Evolutionary conservation across 352 stramenopile genomes (phyloP), one percentile per base, ranked within the genome.

Genomic region (Hyphochytrium catenoides): DNA sequence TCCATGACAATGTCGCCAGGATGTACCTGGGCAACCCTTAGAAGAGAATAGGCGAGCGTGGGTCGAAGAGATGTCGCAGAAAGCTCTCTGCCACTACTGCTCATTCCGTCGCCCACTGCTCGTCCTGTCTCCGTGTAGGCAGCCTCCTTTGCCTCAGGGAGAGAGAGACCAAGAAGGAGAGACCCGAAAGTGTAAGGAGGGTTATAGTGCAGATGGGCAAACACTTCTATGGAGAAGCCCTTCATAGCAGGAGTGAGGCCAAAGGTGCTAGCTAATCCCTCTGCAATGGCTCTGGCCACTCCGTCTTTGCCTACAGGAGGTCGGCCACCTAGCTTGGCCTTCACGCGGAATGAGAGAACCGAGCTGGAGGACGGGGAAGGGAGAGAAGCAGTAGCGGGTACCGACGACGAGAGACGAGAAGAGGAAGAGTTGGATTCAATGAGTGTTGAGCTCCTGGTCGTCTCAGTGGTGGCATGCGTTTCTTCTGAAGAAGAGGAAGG

Each of bases 271-370:
- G 16, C 1, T 4, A 43, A 26, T 5, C 37, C 37, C 11, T 21
- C 27, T 14, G 37, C 37, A 8, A 43, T 15, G 11, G 37, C 26
- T 26, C 38, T 27, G n/a, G 37, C 8, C 7, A 17, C 5, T 6
- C 38, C 37, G 3, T 21, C 12, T 11, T 37, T 17, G 1, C 11
- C 26, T 11, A 40, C 4, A 8, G 28, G 24, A 0, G 20, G 15
- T 15, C 26, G 20, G 31, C 37, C 37, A 7, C 24, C 15, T 14
- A 43, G 26, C 15, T 23, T 17, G 3, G 28, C n/a, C 6, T 27
- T 43, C n/a, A 43, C 25, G 19, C 37, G 37, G 28, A 38, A 43
- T n/a, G 37, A 30, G n/a, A n/a, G n/a, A n/a, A n/a, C n/a, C n/a
- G n/a, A n/a, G n/a, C n/a, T n/a, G n/a, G n/a, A n/a, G n/a, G n/a